phyloP scores from a whole-genome alignment of 2,329 filamentous ascomycete species.

The Westerdykella sp. region DNA sequence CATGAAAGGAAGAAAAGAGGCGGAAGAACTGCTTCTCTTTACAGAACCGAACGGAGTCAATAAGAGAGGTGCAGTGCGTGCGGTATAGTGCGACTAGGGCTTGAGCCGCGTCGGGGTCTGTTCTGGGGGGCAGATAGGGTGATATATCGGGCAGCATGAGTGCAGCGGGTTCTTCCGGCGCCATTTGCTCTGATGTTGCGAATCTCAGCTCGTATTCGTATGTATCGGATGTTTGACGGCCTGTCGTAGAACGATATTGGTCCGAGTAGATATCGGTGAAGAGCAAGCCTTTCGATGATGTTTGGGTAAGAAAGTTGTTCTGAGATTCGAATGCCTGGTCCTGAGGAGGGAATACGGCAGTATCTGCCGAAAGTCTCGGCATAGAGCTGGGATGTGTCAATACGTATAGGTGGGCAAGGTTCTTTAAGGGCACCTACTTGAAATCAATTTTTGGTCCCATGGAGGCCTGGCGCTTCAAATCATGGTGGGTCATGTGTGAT shows the following conservation, averaged over 20 bases:
- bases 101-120: conserved; percentile 79
- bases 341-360: conserved; percentile 40
- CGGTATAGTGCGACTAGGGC: conserved; percentile 83
- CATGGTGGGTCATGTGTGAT: conserved; percentile 13
- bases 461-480: conserved; percentile 29
- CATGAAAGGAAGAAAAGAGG: conserved; percentile 89
- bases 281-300: conserved; percentile 40
- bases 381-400: conserved; percentile 32
- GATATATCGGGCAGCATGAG: conserved; percentile 82
- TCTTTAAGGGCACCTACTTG: conserved; percentile 19
- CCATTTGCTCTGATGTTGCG: conserved; percentile 50
- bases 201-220: conserved; percentile 61
- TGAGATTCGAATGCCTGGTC: conserved; percentile 19
- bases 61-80: conserved; percentile 88
- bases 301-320: conserved; percentile 28
- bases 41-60: conserved; percentile 93
- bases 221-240: conserved; percentile 42
- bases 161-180: conserved; percentile 59
- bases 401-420: not conserved
- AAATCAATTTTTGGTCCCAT: conserved; percentile 30
- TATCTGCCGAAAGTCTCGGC: conserved; percentile 44
- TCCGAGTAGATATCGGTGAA: conserved; percentile 43
- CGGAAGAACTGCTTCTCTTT: conserved; percentile 96
- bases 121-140: conserved; percentile 70
- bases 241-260: conserved; percentile 34